A percentile compares a stretch with the other conserved stretches of the same genome.
Evolutionary conservation across 192 early-diverging fungal species (phyloP).

Genomic region (Entomortierella parvispora): DNA sequence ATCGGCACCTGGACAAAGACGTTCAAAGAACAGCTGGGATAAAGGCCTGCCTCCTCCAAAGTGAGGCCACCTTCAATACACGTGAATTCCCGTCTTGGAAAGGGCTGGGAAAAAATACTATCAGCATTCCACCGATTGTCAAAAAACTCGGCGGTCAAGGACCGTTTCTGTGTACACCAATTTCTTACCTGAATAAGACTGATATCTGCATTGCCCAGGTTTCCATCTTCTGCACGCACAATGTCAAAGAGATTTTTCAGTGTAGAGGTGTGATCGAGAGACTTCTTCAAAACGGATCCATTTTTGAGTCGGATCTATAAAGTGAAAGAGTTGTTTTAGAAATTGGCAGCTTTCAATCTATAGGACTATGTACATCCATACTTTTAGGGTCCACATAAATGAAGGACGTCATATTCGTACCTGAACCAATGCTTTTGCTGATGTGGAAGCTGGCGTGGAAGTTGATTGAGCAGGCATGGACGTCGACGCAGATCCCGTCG

Average conservation of each 20-base stretch:
- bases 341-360: too few relatives aligned
- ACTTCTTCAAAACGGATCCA: constrained; percentile 26
- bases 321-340: not conserved
- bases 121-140: too few relatives aligned
- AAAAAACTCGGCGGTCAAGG: too few relatives aligned
- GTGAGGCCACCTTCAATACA: constrained; percentile 17
- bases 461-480: not conserved
- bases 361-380: not conserved
- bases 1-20: constrained; percentile 38
- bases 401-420: too few relatives aligned
- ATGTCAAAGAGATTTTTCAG: constrained; percentile 38
- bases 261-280: constrained; percentile 12
- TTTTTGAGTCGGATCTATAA: constrained; percentile 36
- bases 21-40: constrained; percentile 47
- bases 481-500: not conserved
- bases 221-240: constrained; percentile 26
- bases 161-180: too few relatives aligned
- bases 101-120: constrained; percentile 13
- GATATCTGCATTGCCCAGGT: constrained; percentile 38
- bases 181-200: constrained; percentile 41
- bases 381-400: too few relatives aligned
- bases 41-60: constrained; percentile 17
- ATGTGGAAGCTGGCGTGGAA: not conserved
- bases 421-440: constrained; percentile 21
- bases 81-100: constrained; percentile 41